Evolutionary conservation across 1,284 basidiomycete species (phyloP).

Genomic region (Sporisorium scitamineum): DNA sequence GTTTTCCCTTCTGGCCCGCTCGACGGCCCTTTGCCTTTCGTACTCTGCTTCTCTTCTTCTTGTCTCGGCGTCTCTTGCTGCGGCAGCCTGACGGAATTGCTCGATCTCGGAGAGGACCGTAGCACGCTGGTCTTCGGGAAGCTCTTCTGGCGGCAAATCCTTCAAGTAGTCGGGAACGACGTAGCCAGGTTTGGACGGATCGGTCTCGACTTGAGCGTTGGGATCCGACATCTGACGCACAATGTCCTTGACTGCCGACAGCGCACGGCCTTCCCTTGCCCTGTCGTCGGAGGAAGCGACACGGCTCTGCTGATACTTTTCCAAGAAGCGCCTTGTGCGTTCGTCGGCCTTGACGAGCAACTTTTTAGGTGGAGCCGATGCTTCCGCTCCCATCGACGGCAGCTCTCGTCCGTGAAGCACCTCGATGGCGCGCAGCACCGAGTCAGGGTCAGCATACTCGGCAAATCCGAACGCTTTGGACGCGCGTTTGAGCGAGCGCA

Average conservation of each 20-base stretch:
- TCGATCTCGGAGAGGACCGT: conserved; percentile 94
- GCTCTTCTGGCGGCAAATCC: conserved; percentile 91
- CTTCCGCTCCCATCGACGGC: conserved; percentile 59
- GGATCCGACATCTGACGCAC: conserved; percentile 67
- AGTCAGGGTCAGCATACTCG: conserved; percentile 88
- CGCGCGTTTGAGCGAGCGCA: conserved; percentile 88
- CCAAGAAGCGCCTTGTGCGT: conserved; percentile 86
- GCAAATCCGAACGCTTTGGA: conserved; percentile 96
- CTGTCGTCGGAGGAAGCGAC: conserved; percentile 78
- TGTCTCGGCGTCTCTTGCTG: conserved; percentile 64
- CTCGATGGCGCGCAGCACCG: conserved; percentile 82
- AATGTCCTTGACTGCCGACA: conserved; percentile 71
- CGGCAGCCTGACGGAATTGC: conserved; percentile 73
- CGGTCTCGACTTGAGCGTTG: conserved; percentile 75
- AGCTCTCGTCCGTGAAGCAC: conserved; percentile 86
- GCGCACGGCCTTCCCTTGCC: conserved; percentile 71
- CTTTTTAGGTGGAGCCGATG: conserved; percentile 74
- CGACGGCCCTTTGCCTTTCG: conserved; percentile 54
- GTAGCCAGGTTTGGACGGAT: conserved; percentile 51
- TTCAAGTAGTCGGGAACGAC: conserved; percentile 93
- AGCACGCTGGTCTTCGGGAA: conserved; percentile 93
- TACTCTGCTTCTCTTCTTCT: conserved; percentile 59
- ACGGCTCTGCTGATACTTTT: conserved; percentile 82
- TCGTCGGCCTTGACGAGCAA: conserved; percentile 85
- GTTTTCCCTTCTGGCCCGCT: conserved; percentile 35